phyloP scores from a whole-genome alignment of 345 rosid genomes.

The Populus simonii region DNA sequence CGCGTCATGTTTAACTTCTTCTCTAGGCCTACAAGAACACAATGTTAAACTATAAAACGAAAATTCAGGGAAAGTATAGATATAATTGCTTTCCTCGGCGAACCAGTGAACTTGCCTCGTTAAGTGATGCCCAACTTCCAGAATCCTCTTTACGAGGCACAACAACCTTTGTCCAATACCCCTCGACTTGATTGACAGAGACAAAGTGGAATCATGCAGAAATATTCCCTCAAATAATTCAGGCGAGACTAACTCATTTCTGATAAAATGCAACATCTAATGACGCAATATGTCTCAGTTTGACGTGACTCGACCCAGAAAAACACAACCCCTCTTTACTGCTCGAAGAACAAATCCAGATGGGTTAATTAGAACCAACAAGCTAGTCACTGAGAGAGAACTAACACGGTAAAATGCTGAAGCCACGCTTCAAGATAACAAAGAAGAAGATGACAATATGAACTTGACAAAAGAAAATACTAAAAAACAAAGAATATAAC shows the following conservation, averaged over 20 bases:
- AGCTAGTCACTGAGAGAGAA: neutral
- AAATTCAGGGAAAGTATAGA: neutral
- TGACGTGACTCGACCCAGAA: conserved; percentile 20
- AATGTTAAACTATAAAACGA: neutral
- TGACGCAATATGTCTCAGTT: neutral
- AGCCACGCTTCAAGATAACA: neutral
- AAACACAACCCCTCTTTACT: neutral
- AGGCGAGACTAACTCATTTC: conserved; percentile 18
- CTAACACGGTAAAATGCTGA: neutral
- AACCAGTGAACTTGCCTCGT: conserved; percentile 19
- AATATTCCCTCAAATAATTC: conserved; percentile 46
- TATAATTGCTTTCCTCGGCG: conserved; percentile 19
- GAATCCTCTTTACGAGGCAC: conserved; percentile 24
- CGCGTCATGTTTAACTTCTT: neutral
- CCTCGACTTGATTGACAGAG: conserved; percentile 30
- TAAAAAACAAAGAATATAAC: neutral
- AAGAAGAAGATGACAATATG: neutral
- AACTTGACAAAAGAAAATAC: neutral
- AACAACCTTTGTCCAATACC: conserved; percentile 30
- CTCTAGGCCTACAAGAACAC: neutral
- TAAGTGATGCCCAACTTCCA: conserved; percentile 28
- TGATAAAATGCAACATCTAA: conserved; percentile 12
- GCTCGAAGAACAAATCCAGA: neutral
- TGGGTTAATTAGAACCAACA: neutral
- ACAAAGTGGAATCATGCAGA: conserved; percentile 36